phyloP scores from a whole-genome alignment of 2,329 filamentous ascomycete genomes.

The Aspergillus sp. region DNA sequence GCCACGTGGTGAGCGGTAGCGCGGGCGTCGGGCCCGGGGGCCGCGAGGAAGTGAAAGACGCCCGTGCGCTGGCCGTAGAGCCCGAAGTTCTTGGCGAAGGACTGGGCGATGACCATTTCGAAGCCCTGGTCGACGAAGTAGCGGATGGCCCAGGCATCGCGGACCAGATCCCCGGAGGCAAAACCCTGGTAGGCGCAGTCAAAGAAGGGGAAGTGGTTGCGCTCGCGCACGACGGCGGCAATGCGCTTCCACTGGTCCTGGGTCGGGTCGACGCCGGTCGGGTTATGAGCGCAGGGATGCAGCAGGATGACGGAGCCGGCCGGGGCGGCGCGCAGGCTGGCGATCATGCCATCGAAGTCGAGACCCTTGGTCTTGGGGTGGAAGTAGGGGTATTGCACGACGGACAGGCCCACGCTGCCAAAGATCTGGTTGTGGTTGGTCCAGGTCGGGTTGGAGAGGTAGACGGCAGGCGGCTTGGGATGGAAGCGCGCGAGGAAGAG shows the following conservation, averaged over 20 bases:
- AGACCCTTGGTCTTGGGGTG: conserved; percentile 79
- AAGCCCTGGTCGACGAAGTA: conserved; percentile 94
- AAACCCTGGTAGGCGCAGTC: conserved; percentile 98
- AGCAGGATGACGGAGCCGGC: conserved; percentile 78
- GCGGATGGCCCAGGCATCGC: conserved; percentile 84
- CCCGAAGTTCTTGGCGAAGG: conserved; percentile 61
- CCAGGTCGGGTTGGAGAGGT: conserved; percentile 94
- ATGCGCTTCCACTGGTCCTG: conserved; percentile 91
- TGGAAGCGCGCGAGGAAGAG: conserved; percentile 94
- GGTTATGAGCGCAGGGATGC: conserved; percentile 96
- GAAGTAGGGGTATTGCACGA: conserved; percentile 90
- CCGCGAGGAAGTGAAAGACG: conserved; percentile 87
- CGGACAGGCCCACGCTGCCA: conserved; percentile 70
- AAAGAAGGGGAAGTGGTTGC: conserved; percentile 94
- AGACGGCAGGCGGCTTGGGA: conserved; percentile 52
- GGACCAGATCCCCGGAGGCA: conserved; percentile 76
- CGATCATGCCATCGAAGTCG: conserved; percentile 83
- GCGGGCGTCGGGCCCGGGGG: conserved; percentile 59
- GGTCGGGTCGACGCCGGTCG: conserved; percentile 91
- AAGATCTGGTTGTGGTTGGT: conserved; percentile 99
- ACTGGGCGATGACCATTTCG: conserved; percentile 51
- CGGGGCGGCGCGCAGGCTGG: conserved; percentile 60
- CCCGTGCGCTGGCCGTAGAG: conserved; percentile 94
- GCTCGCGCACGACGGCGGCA: conserved; percentile 64
- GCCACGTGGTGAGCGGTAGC: conserved; percentile 58